These are phyloP conservation scores for Marsdenia floribunda DNA, from an alignment of 257 asterid species.

Conservation along the genomic window DNA sequence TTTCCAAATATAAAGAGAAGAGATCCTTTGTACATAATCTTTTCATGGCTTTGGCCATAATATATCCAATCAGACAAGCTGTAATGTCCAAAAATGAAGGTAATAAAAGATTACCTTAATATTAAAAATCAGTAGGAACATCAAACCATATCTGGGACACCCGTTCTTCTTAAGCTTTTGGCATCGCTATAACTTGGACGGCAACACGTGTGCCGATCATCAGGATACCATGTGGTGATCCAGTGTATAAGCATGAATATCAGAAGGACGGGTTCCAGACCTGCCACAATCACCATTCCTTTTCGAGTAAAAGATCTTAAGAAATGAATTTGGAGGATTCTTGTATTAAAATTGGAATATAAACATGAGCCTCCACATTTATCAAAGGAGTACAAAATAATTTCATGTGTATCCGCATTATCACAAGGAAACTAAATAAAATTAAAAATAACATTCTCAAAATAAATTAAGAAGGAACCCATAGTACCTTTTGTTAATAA, in stretches of 20 bases:
- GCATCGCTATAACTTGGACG: neutral
- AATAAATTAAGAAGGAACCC: neutral
- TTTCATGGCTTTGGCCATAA: neutral
- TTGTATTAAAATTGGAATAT: neutral
- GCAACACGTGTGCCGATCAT: slow-evolving; percentile 7
- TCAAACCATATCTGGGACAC: neutral
- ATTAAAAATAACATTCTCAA: neutral
- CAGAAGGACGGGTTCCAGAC: slow-evolving; percentile 96
- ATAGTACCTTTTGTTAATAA: slow-evolving; percentile 76
- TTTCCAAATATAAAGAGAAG: neutral
- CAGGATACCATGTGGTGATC: slow-evolving; percentile 62
- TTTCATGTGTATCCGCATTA: neutral
- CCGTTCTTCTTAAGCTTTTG: no score
- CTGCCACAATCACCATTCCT: slow-evolving; percentile 27
- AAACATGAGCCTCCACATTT: neutral
- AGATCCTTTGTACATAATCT: neutral
- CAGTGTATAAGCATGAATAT: slow-evolving; percentile 68
- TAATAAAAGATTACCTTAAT: neutral
- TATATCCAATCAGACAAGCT: neutral
- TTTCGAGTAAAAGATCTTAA: neutral
- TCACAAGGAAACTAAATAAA: neutral
- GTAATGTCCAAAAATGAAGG: neutral
- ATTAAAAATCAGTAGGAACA: neutral
- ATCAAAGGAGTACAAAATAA: no score
- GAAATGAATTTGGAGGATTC: no score